Conservation (phyloP, 2,329 filamentous ascomycete species). For the Fusarium humuli region DNA sequence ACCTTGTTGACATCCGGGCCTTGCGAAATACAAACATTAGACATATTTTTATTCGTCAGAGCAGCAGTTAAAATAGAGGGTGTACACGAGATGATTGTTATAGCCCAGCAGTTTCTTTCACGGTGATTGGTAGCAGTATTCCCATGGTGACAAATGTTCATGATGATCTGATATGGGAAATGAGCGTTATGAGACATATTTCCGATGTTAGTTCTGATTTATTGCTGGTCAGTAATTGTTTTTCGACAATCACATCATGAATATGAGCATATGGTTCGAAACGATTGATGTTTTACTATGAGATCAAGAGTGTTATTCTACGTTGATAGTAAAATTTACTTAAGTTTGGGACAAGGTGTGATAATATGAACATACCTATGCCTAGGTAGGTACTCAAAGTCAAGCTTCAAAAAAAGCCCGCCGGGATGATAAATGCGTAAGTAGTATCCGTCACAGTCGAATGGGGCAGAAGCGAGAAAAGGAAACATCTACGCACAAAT, state of each 20-base stretch:
- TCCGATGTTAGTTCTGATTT: background rate
- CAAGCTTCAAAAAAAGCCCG: conserved; percentile 23
- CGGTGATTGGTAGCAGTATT: background rate
- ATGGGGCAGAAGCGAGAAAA: conserved; percentile 31
- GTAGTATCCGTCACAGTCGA: conserved; percentile 42
- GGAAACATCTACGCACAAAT: conserved; percentile 21
- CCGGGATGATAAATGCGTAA: conserved; percentile 41
- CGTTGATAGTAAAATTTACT: background rate
- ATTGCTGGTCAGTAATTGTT: background rate
- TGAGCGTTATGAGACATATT: background rate
- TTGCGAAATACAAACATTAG: background rate
- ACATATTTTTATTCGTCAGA: background rate
- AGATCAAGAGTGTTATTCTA: background rate
- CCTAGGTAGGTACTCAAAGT: background rate
- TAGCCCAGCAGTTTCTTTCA: background rate
- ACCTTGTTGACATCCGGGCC: background rate
- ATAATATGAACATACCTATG: background rate
- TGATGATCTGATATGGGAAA: background rate
- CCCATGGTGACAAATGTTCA: background rate
- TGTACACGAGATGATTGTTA: no score
- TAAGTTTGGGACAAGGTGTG: background rate
- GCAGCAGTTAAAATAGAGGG: background rate
- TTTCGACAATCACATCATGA: background rate
- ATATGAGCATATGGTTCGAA: no score
- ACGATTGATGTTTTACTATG: background rate